These are phyloP conservation scores for Torrubiellomyces zombiae DNA, from an alignment of 2,329 filamentous ascomycete genomes.

Conservation along the genomic window DNA sequence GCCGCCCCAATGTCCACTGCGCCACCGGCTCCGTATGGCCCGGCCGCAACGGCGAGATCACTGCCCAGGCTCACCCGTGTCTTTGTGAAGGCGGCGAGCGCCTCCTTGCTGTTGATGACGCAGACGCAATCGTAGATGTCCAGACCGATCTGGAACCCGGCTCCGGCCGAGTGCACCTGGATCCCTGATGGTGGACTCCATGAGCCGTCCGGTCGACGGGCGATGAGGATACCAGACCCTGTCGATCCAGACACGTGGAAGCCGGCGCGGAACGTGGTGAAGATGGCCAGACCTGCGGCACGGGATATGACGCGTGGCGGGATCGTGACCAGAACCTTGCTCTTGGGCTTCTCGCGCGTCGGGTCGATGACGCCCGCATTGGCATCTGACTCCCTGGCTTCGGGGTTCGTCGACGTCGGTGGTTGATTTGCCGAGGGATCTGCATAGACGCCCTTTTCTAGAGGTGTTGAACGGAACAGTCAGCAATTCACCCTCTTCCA, in stretches of 20 bases:
- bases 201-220: slow-evolving; percentile 42
- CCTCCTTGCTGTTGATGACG: slow-evolving; percentile 65
- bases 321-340: slow-evolving; percentile 34
- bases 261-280: slow-evolving; percentile 52
- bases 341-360: slow-evolving; percentile 23
- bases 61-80: slow-evolving; percentile 62
- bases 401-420: slow-evolving; percentile 15
- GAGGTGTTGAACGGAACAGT: slow-evolving; percentile 3
- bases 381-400: slow-evolving; percentile 12
- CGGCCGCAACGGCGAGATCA: slow-evolving; percentile 61
- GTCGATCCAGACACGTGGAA: slow-evolving; percentile 50
- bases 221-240: slow-evolving; percentile 48
- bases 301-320: slow-evolving; percentile 43
- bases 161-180: slow-evolving; percentile 61
- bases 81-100: slow-evolving; percentile 60
- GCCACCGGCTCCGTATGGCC: slow-evolving; percentile 53
- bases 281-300: slow-evolving; percentile 54
- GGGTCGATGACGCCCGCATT: slow-evolving; percentile 14
- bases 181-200: slow-evolving; percentile 78
- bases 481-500: neutral
- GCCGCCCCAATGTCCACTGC: slow-evolving; percentile 41
- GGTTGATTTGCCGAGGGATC: slow-evolving; percentile 13
- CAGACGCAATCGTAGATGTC: slow-evolving; percentile 85
- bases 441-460: slow-evolving; percentile 36
- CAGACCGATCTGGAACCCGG: slow-evolving; percentile 65